Conservation (phyloP, 225 moss, liverwort and hornwort genomes). For the Pleurozium schreberi region DNA sequence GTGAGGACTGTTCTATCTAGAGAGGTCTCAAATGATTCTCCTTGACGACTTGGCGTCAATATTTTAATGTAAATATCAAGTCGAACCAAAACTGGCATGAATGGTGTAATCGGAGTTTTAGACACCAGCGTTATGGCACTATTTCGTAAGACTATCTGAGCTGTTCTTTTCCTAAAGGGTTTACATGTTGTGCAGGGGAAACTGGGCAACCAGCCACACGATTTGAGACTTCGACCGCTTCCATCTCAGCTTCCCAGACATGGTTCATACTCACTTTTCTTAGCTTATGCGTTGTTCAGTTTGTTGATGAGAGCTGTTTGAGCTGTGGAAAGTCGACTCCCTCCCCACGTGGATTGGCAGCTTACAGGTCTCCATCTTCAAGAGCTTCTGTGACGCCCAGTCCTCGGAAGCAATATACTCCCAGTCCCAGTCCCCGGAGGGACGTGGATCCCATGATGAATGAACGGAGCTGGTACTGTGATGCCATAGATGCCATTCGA, state of each 20-base stretch:
- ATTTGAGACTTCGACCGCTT: slow-evolving; percentile 21
- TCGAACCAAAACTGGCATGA: neutral
- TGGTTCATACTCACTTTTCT: slow-evolving; percentile 6
- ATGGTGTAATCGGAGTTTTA: neutral
- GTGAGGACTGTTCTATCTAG: neutral
- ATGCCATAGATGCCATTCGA: slow-evolving; percentile 40
- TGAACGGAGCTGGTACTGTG: slow-evolving; percentile 41
- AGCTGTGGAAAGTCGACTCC: slow-evolving; percentile 5
- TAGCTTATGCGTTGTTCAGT: neutral
- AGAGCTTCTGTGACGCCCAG: neutral
- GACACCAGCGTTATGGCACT: neutral
- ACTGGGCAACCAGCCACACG: slow-evolving; percentile 7
- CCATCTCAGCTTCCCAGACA: slow-evolving; percentile 22
- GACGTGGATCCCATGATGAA: neutral
- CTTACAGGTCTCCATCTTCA: neutral
- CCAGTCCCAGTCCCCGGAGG: slow-evolving; percentile 3
- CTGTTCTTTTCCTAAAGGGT: neutral
- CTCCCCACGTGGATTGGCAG: neutral
- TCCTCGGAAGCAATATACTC: slow-evolving; percentile 19
- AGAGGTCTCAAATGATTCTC: neutral
- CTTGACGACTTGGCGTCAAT: neutral
- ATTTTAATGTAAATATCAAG: no score
- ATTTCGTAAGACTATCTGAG: no score
- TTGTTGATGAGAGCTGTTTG: neutral
- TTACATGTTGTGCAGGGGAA: slow-evolving; percentile 15